phyloP scores from a whole-genome alignment of 106 monocot genomes.

The Dactylorhiza incarnata region DNA sequence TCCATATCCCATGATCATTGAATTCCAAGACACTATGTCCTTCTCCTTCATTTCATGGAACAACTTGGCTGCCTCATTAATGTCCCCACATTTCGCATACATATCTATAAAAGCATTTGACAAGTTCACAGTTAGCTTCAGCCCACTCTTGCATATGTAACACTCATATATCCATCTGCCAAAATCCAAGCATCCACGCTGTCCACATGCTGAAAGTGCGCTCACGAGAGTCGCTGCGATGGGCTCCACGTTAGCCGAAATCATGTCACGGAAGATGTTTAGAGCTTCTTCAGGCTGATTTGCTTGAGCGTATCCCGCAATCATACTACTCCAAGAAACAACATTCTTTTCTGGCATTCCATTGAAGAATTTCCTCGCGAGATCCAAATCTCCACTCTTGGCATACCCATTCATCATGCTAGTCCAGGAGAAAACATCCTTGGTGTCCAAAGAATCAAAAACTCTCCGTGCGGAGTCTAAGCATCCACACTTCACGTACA shows the following conservation, averaged over 20 bases:
- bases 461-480: constrained; percentile 31
- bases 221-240: constrained; percentile 63
- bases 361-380: constrained; percentile 39
- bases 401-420: constrained; percentile 54
- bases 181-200: constrained; percentile 39
- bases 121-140: constrained; percentile 31
- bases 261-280: constrained; percentile 43
- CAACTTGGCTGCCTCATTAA: constrained; percentile 31
- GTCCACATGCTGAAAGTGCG: constrained; percentile 54
- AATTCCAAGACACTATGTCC: constrained; percentile 61
- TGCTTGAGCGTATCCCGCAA: constrained; percentile 46
- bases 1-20: constrained; percentile 53
- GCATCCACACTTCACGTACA: constrained; percentile 68
- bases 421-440: constrained; percentile 72
- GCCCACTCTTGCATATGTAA: constrained; percentile 22
- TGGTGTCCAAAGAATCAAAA: constrained; percentile 38
- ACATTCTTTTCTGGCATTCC: constrained; percentile 53
- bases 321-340: constrained; percentile 71
- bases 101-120: constrained; percentile 67
- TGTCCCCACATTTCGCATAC: constrained; percentile 70
- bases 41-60: constrained; percentile 45
- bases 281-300: constrained; percentile 37
- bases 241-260: constrained; percentile 31
- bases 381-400: constrained; percentile 34
- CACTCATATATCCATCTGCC: constrained; percentile 46